Percentiles rank a stretch among this genome's conserved stretches.
phyloP scores from a whole-genome alignment of 2,329 filamentous ascomycete species.

The Diplodia sapinea region DNA sequence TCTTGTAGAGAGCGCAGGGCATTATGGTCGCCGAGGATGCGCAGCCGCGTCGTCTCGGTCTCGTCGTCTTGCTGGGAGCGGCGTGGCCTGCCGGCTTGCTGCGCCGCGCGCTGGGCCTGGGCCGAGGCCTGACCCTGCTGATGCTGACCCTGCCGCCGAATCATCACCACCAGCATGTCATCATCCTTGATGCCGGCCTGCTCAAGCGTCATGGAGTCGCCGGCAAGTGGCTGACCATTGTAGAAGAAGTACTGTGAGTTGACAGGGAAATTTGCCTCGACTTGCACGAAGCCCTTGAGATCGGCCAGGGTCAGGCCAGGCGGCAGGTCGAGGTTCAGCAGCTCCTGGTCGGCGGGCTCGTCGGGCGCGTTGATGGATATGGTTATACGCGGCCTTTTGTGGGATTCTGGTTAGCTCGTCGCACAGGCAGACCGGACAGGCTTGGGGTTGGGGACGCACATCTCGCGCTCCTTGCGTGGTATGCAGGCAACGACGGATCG shows the following conservation, averaged over 20 bases:
- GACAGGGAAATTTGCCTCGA: conserved; percentile 76
- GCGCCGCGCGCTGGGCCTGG: conserved; percentile 1
- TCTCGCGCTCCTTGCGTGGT: conserved; percentile 44
- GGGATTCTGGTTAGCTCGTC: conserved; percentile 35
- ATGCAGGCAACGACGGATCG: conserved; percentile 45
- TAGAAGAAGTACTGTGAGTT: conserved; percentile 84
- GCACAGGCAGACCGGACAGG: conserved; percentile 39
- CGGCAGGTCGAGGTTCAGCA: conserved; percentile 82
- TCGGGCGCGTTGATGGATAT: conserved; percentile 81
- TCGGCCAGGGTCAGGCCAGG: conserved; percentile 82
- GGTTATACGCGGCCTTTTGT: conserved; percentile 76
- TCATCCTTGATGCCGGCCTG: conserved; percentile 82
- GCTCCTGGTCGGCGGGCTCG: conserved; percentile 69
- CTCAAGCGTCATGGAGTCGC: conserved; percentile 80
- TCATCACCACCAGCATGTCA: conserved; percentile 90
- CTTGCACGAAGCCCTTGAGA: conserved; percentile 86
- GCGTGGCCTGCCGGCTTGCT: conserved; percentile 14
- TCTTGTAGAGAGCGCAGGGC: conserved; percentile 73
- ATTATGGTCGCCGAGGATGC: conserved; percentile 78
- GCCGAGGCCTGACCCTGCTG: conserved; percentile 3
- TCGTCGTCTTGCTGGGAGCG: conserved; percentile 37
- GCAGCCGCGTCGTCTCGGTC: conserved; percentile 84
- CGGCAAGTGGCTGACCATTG: conserved; percentile 80
- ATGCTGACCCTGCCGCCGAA: conserved; percentile 50
- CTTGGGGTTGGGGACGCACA: conserved; percentile 43